These are phyloP conservation scores for Wickerhamiella kurtzmanii DNA, from an alignment of 805 yeast species.

Conservation along the genomic window DNA sequence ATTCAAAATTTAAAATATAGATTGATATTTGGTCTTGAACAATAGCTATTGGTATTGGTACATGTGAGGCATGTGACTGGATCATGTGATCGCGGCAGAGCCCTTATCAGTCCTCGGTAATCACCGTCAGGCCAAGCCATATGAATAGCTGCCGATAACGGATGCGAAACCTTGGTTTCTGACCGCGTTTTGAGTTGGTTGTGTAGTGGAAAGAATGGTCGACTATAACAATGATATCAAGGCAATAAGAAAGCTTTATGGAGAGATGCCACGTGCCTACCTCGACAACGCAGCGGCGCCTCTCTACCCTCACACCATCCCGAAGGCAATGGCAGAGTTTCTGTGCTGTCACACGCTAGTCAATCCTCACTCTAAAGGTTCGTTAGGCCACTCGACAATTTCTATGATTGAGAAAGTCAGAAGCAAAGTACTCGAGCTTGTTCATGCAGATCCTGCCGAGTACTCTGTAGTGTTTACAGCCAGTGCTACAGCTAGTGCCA, in stretches of 20 bases:
- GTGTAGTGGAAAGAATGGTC: not conserved
- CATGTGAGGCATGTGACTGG: not conserved
- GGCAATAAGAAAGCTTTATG: slow-evolving; percentile 10
- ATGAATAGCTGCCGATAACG: too few relatives aligned
- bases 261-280: slow-evolving; percentile 19
- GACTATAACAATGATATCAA: not conserved
- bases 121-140: not conserved
- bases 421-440: slow-evolving; percentile 22
- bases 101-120: not conserved
- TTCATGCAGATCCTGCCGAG: slow-evolving; percentile 26
- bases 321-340: slow-evolving; percentile 19
- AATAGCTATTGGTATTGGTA: too few relatives aligned
- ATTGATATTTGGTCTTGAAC: too few relatives aligned
- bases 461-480: slow-evolving; percentile 31
- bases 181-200: not conserved
- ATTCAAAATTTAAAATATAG: too few relatives aligned
- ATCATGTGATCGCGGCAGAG: not conserved
- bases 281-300: slow-evolving; percentile 36
- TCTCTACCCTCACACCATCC: slow-evolving; percentile 23
- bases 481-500: slow-evolving; percentile 32
- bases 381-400: slow-evolving; percentile 24
- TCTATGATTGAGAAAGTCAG: slow-evolving; percentile 23
- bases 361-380: slow-evolving; percentile 33
- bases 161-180: too few relatives aligned
- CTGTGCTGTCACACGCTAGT: slow-evolving; percentile 23